Base-by-base conservation (phyloP, 352 stramenopile genomes). In the Peronospora belbahrii region DNA sequence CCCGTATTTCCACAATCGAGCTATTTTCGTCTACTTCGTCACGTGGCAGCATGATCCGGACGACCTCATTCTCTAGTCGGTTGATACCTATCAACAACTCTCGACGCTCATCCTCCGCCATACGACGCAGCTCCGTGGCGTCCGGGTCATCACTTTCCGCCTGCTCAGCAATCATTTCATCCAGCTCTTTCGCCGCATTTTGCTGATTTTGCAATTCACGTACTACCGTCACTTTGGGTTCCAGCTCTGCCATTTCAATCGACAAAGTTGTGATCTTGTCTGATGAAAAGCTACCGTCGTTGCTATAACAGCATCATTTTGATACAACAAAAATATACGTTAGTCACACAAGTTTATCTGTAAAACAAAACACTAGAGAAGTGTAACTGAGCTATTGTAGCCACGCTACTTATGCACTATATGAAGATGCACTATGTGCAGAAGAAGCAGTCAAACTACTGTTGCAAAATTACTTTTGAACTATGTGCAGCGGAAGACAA, bases 1-100 rank as follows among this genome's bases (percentile, higher is more conserved):
- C 84, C 6, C 88, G 84, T 32, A 99, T 97, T 68, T 99, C 95
- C 3, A 99, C 47, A 69, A 98, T 98, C 31, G 95, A 95, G 59
- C 97, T 98, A 50, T 95, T 88, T 34, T 97, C 83, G 59, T 98
- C 96, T 50, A 95, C 71, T 41, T 74, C 62, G 59, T 95, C 83
- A 4, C 74, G 72, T 17, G 80, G 80, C 28, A 91, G 65, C 77
- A 91, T 88, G 14, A 88, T 53, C 1, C 76, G 66, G 34, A 81
- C 86, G 32, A 91, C 75, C 7, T 71, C 55, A 10, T 51, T 53
- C 47, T 91, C 76, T 20, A 91, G 59, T 5, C 65, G 56, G n/a
- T 58, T 59, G 24, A 85, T 75, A 6, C 69, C 30, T 14, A 67
- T 50, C 20, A 78, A 45, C 22, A 86, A 57, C 42, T 88, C 76